A percentile compares a stretch with the other conserved stretches of the same genome.
phyloP scores from a whole-genome alignment of 805 yeast species.

The Candida succiphila region DNA sequence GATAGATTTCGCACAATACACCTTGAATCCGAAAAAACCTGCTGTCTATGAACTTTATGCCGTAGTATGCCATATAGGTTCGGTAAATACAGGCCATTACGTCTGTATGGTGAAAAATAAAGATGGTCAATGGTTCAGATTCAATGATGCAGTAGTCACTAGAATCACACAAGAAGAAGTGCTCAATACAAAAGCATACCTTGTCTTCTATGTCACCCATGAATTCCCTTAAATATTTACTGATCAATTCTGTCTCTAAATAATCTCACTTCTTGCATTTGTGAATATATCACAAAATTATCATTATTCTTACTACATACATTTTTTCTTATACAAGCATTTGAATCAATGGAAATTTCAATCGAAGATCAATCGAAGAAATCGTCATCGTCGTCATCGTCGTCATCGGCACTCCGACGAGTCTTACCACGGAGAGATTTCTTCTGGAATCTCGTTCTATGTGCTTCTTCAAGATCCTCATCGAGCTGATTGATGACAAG shows the following conservation, averaged over 20 bases:
- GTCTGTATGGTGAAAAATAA: slow-evolving; percentile 64
- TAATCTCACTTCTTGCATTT: not conserved
- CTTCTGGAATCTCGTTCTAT: slow-evolving; percentile 43
- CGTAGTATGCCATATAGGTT: slow-evolving; percentile 81
- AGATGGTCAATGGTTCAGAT: slow-evolving; percentile 80
- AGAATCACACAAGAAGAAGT: slow-evolving; percentile 58
- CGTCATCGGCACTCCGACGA: slow-evolving; percentile 20
- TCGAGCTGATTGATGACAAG: slow-evolving; percentile 51
- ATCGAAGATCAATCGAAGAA: slow-evolving; percentile 47
- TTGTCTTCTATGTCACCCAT: slow-evolving; percentile 59
- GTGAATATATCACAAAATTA: not conserved
- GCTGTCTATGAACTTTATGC: slow-evolving; percentile 78
- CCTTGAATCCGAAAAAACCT: slow-evolving; percentile 13
- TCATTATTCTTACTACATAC: not conserved
- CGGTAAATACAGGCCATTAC: slow-evolving; percentile 94
- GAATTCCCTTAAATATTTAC: slow-evolving; percentile 17
- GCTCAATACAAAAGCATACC: slow-evolving; percentile 63
- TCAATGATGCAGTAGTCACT: slow-evolving; percentile 82
- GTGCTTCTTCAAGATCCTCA: slow-evolving; percentile 44
- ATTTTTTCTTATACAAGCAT: not conserved
- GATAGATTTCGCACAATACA: slow-evolving; percentile 61
- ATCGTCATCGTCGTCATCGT: slow-evolving; percentile 33
- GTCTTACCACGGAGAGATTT: slow-evolving; percentile 44
- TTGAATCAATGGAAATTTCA: too few relatives aligned
- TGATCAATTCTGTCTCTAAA: not conserved